phyloP scores from a whole-genome alignment of 1,139 yeast genomes.

The Debaryomyces udenii region DNA sequence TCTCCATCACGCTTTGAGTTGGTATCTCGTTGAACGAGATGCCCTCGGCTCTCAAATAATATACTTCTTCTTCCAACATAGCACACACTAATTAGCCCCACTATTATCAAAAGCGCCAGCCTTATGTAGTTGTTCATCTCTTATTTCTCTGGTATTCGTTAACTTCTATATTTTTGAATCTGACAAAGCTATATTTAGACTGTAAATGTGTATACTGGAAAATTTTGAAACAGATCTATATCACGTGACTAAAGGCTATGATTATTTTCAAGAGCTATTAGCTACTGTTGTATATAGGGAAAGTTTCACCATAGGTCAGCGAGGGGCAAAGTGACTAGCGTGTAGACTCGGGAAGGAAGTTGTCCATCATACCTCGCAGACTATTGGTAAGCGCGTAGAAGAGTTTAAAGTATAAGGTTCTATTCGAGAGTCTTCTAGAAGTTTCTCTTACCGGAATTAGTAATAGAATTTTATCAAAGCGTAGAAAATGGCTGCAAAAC shows the following conservation, averaged over 20 bases:
- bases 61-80: not conserved
- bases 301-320: no score
- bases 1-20: not conserved
- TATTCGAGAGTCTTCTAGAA: conserved; percentile 3
- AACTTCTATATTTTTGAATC: not conserved
- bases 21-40: conserved; percentile 3
- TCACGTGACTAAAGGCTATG: not conserved
- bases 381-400: no score
- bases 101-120: not conserved
- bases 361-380: no score
- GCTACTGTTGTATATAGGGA: no score
- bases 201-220: not conserved
- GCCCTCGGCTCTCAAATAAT: not conserved
- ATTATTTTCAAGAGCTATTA: not conserved
- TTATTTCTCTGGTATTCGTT: not conserved
- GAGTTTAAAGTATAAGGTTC: no score
- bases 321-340: no score
- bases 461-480: not conserved
- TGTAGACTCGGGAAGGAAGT: no score
- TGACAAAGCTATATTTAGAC: not conserved
- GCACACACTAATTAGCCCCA: not conserved
- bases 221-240: not conserved
- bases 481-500: conserved; percentile 7
- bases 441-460: conserved; percentile 3
- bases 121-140: not conserved